Percentiles rank a stretch among this genome's conserved stretches.
phyloP scores from a whole-genome alignment of 768 basidiomycete genomes.

The Kwoniella bestiolae region DNA sequence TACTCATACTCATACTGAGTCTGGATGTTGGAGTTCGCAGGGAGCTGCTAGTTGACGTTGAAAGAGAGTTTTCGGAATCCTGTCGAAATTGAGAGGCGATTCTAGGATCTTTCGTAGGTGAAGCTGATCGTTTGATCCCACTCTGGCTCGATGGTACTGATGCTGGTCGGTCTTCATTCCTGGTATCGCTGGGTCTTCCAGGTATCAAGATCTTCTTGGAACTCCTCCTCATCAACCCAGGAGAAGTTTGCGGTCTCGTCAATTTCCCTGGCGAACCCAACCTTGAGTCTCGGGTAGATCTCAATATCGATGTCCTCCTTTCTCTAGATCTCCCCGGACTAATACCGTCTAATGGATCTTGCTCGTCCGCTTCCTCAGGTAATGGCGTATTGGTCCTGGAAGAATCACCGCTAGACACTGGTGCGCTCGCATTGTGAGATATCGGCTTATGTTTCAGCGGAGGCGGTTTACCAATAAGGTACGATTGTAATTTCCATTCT shows the following conservation, averaged over 20 bases:
- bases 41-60: neutral
- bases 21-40: neutral
- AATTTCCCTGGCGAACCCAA: neutral
- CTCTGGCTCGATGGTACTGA: neutral
- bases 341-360: neutral
- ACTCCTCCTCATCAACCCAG: conserved; percentile 9
- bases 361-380: conserved; percentile 3
- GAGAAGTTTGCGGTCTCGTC: neutral
- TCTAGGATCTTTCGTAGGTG: neutral
- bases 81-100: neutral
- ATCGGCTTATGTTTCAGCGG: conserved; percentile 77
- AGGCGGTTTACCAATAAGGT: conserved; percentile 96
- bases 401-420: neutral
- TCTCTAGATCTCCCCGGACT: neutral
- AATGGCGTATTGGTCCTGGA: neutral
- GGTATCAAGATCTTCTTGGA: conserved; percentile 4
- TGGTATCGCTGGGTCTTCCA: neutral
- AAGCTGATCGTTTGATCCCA: neutral
- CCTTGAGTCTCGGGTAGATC: neutral
- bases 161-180: neutral
- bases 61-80: neutral
- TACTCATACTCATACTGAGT: neutral
- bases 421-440: conserved; percentile 67
- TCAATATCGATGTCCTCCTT: neutral
- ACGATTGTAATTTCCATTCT: conserved; percentile 95